These are phyloP conservation scores for Umbelopsis isabellina DNA, from an alignment of 192 early-diverging fungal genomes.

Conservation along the genomic window DNA sequence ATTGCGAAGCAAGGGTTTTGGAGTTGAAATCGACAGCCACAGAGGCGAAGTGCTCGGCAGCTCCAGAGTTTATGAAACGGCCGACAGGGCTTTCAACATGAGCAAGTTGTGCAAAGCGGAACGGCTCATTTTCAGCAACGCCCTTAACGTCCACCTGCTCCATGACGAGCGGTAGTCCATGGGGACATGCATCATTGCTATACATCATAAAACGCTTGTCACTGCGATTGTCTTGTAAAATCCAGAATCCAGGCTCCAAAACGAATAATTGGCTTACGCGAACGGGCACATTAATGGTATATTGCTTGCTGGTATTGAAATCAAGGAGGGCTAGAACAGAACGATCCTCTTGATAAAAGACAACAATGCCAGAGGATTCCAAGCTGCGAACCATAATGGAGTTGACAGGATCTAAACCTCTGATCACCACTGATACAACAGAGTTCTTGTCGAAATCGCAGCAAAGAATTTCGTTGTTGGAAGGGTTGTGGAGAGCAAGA, in stretches of 20 bases:
- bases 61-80: neutral
- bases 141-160: conserved; percentile 17
- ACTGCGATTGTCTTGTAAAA: conserved; percentile 48
- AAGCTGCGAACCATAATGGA: conserved; percentile 51
- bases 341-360: conserved; percentile 59
- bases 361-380: conserved; percentile 41
- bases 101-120: neutral
- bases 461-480: conserved; percentile 59
- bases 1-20: conserved; percentile 17
- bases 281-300: conserved; percentile 52
- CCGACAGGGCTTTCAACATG: neutral
- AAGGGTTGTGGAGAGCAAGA: conserved; percentile 63
- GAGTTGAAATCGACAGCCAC: conserved; percentile 7
- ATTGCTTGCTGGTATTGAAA: conserved; percentile 55
- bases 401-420: conserved; percentile 45
- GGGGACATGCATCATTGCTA: conserved; percentile 6
- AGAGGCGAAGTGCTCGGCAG: conserved; percentile 3
- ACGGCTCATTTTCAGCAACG: conserved; percentile 5
- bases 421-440: conserved; percentile 47
- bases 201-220: conserved; percentile 43
- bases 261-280: conserved; percentile 47
- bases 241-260: conserved; percentile 49
- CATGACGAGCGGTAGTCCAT: conserved; percentile 14
- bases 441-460: conserved; percentile 54
- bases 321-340: conserved; percentile 52